phyloP scores from a whole-genome alignment of 441 rosid genomes.

The Jatropha podagrica region DNA sequence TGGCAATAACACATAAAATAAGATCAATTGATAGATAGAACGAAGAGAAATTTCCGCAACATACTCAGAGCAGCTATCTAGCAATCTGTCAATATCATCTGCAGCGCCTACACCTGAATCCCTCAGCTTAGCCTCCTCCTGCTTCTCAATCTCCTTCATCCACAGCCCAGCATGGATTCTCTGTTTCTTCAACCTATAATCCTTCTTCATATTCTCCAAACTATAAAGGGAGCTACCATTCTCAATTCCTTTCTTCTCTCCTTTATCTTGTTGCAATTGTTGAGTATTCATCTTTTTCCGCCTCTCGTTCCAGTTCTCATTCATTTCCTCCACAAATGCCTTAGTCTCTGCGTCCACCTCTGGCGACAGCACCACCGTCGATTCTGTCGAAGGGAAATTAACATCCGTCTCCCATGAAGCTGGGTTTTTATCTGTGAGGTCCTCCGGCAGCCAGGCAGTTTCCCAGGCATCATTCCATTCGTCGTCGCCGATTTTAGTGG shows the following conservation, averaged over 20 bases:
- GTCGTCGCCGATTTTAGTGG: slow-evolving; percentile 48
- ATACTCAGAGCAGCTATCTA: slow-evolving; percentile 85
- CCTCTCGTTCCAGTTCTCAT: slow-evolving; percentile 83
- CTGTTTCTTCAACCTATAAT: slow-evolving; percentile 88
- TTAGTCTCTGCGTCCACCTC: slow-evolving; percentile 70
- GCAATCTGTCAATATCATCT: slow-evolving; percentile 81
- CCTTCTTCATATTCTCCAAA: slow-evolving; percentile 87
- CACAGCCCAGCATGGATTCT: slow-evolving; percentile 85
- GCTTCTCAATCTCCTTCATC: slow-evolving; percentile 84
- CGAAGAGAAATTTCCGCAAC: slow-evolving; percentile 5
- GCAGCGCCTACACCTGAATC: slow-evolving; percentile 40
- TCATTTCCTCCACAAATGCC: slow-evolving; percentile 95
- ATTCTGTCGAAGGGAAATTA: slow-evolving; percentile 42
- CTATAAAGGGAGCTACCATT: slow-evolving; percentile 51
- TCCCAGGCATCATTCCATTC: slow-evolving; percentile 98
- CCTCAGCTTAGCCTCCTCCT: slow-evolving; percentile 68
- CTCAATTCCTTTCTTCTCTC: slow-evolving; percentile 28
- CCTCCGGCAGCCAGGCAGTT: slow-evolving; percentile 87
- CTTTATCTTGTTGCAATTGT: slow-evolving; percentile 8
- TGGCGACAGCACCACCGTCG: slow-evolving; percentile 18
- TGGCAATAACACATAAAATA: too few relatives aligned
- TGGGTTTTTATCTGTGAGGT: slow-evolving; percentile 49
- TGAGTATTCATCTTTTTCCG: slow-evolving; percentile 35
- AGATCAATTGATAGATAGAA: neutral
- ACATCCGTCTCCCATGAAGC: slow-evolving; percentile 84